Conservation (phyloP, 2,329 filamentous ascomycete species). For the Penicillium sp. region DNA sequence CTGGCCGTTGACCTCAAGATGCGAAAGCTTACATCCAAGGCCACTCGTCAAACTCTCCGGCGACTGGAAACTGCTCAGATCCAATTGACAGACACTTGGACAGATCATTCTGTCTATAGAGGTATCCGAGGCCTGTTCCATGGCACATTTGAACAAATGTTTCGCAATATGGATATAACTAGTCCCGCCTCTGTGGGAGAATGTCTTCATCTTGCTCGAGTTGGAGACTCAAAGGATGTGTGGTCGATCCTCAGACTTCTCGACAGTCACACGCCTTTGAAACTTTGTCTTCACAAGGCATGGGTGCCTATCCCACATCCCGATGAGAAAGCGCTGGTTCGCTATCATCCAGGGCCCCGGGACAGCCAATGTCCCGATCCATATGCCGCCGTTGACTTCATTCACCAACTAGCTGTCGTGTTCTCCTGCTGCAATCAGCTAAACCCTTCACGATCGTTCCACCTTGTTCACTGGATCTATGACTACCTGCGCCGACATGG, state of each 20-base stretch:
- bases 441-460: conserved; percentile 47
- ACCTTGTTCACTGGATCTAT: conserved; percentile 54
- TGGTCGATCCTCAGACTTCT: conserved; percentile 40
- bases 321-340: conserved; percentile 30
- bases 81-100: conserved; percentile 34
- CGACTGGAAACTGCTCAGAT: conserved; percentile 32
- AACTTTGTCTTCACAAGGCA: conserved; percentile 41
- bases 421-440: conserved; percentile 45
- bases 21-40: conserved; percentile 27
- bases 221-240: conserved; percentile 30
- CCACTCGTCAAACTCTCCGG: conserved; percentile 28
- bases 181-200: conserved; percentile 35
- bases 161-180: conserved; percentile 40
- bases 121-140: conserved; percentile 32
- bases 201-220: conserved; percentile 35
- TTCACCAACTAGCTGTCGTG: conserved; percentile 51
- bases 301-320: conserved; percentile 30
- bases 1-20: conserved; percentile 33
- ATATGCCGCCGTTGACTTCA: conserved; percentile 44
- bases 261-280: conserved; percentile 41
- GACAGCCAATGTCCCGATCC: conserved; percentile 34
- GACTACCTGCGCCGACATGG: conserved; percentile 47
- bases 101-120: conserved; percentile 31
- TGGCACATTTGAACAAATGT: conserved; percentile 34
- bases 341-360: conserved; percentile 28